Conservation (phyloP, 2,329 filamentous ascomycete species). For the Talaromyces sp. region DNA sequence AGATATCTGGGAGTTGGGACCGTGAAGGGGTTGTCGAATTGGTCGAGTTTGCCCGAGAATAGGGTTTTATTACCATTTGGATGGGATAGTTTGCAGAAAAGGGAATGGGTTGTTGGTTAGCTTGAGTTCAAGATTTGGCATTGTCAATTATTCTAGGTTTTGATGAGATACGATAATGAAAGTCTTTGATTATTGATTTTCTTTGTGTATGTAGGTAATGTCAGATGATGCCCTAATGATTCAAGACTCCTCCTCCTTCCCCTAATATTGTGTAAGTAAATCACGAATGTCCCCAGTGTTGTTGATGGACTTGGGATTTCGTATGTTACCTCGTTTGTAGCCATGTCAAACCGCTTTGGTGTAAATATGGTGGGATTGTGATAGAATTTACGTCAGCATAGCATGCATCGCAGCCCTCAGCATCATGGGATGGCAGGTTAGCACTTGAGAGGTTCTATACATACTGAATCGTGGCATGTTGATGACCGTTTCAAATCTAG, state of each 20-base stretch:
- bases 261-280: too few species aligned
- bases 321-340: too few species aligned
- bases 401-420: too few species aligned
- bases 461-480: too few species aligned
- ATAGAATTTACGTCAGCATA: too few species aligned
- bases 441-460: too few species aligned
- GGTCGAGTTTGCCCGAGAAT: not conserved
- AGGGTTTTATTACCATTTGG: slow-evolving; percentile 9
- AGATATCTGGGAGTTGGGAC: slow-evolving; percentile 1
- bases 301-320: too few species aligned
- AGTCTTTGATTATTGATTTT: not conserved
- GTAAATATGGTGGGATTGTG: too few species aligned
- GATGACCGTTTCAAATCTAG: too few species aligned
- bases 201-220: not conserved
- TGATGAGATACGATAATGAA: not conserved
- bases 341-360: too few species aligned
- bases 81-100: not conserved
- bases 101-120: slow-evolving; percentile 12
- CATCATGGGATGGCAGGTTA: too few species aligned
- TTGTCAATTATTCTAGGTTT: not conserved
- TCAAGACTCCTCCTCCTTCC: not conserved
- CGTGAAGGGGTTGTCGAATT: not conserved
- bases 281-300: too few species aligned
- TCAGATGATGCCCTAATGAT: not conserved
- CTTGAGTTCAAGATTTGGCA: not conserved